Evolutionary conservation across 768 basidiomycete genomes (phyloP).

Genomic region (Suillus occidentalis): DNA sequence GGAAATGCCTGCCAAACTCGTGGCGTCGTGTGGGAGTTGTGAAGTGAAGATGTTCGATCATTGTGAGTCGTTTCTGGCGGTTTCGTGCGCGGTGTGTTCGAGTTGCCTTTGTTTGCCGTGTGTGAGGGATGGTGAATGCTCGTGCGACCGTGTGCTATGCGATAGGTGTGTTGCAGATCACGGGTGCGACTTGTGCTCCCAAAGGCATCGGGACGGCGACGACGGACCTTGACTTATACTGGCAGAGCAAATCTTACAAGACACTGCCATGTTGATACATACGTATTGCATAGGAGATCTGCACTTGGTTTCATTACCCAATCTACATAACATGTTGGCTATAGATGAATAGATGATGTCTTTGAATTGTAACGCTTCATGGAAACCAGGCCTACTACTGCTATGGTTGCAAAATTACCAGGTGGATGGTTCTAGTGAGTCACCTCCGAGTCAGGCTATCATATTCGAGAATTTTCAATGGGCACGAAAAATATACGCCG

Average conservation of each 20-base stretch:
- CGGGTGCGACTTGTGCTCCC: neutral
- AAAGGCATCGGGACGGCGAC: neutral
- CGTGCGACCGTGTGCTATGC: neutral
- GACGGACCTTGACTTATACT: neutral
- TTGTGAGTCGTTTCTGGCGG: neutral
- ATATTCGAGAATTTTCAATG: neutral
- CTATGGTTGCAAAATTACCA: too few species aligned
- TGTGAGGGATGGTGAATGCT: neutral
- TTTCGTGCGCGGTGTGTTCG: neutral
- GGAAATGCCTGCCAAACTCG: neutral
- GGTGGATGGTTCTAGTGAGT: too few species aligned
- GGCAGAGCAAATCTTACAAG: too few species aligned
- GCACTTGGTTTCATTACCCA: too few species aligned
- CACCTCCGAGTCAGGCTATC: too few species aligned
- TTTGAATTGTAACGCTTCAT: too few species aligned
- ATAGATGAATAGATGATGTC: too few species aligned
- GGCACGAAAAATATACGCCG: constrained; percentile 30
- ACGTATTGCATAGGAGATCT: neutral
- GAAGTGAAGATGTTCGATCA: neutral
- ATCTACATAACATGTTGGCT: too few species aligned
- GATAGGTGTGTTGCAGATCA: neutral
- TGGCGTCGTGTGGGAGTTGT: neutral
- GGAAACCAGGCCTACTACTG: too few species aligned
- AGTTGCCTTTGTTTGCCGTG: neutral
- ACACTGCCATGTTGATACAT: neutral